These are phyloP conservation scores for Backusella luteola DNA, from an alignment of 192 early-diverging fungal species.

Conservation along the genomic window DNA sequence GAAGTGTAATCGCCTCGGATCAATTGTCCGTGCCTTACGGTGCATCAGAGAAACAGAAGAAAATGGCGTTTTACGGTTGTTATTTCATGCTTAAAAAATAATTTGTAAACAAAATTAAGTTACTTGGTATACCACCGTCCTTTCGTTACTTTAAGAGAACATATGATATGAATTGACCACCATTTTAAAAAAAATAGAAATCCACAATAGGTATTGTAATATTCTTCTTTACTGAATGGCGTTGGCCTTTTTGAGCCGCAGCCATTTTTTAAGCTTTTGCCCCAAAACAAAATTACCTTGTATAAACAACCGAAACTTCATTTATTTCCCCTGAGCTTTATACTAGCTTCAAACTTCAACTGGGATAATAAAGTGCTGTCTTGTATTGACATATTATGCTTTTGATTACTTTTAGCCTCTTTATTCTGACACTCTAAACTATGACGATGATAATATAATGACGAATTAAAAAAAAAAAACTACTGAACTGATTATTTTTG, in stretches of 20 bases:
- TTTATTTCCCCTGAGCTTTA: background rate
- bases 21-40: constrained; percentile 1
- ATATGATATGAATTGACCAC: background rate
- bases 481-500: background rate
- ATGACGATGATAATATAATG: constrained; percentile 1
- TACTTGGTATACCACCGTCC: background rate
- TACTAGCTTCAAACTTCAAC: background rate
- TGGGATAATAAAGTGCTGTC: background rate
- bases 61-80: background rate
- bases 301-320: background rate
- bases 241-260: background rate
- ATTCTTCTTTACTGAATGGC: background rate
- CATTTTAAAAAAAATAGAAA: background rate
- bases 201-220: background rate
- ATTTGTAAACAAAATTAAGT: background rate
- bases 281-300: background rate
- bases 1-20: background rate
- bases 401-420: background rate
- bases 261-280: background rate
- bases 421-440: background rate
- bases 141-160: background rate
- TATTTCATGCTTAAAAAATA: background rate
- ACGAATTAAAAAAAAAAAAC: background rate
- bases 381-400: background rate
- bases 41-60: background rate